Evolutionary conservation across 2,329 filamentous ascomycete species (phyloP).

Genomic region (Alternaria panax): DNA sequence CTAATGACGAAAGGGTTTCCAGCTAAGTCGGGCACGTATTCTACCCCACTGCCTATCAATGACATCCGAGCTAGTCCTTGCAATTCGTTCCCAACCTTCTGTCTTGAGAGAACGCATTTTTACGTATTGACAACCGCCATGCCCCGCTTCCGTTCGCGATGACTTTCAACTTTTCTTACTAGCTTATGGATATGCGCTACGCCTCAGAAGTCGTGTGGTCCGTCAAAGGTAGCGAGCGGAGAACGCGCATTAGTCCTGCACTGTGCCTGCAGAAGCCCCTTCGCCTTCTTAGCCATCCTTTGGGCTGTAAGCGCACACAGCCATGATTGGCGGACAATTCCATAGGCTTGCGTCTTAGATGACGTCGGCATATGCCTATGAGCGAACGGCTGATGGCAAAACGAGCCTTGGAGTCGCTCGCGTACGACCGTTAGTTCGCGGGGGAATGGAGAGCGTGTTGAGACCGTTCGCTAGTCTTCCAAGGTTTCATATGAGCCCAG

Average conservation of each 20-base stretch:
- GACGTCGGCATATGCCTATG: background rate
- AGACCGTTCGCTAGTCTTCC: background rate
- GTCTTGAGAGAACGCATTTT: background rate
- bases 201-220: slow-evolving; percentile 5
- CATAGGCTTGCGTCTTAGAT: background rate
- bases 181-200: background rate
- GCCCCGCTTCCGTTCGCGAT: background rate
- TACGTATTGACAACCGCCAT: background rate
- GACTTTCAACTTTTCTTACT: background rate
- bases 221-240: slow-evolving; percentile 8
- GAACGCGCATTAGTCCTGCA: slow-evolving; percentile 6
- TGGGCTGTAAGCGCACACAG: background rate
- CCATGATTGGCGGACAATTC: slow-evolving; percentile 1
- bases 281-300: background rate
- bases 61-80: background rate
- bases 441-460: background rate
- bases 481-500: background rate
- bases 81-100: background rate
- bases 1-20: background rate
- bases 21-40: background rate
- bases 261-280: slow-evolving; percentile 4
- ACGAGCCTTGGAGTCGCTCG: background rate
- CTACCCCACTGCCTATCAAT: background rate
- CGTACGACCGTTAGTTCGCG: background rate
- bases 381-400: background rate